Evolutionary conservation across 2,329 filamentous ascomycete species (phyloP).

Genomic region (Xylariaceae sp.): DNA sequence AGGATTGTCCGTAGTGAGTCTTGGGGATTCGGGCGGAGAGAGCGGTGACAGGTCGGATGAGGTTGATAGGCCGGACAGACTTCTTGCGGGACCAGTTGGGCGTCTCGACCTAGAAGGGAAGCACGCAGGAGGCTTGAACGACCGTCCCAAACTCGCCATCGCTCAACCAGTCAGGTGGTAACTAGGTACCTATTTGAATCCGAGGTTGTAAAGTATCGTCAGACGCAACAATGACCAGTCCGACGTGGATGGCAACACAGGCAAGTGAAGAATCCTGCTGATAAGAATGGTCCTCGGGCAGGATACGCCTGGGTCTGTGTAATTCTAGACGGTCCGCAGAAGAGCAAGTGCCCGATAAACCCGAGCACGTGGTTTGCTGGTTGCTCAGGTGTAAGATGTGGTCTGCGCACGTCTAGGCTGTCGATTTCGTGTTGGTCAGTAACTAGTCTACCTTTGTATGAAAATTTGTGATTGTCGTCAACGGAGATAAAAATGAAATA

Average conservation of each 20-base stretch:
- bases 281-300: neutral
- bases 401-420: neutral
- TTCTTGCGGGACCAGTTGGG: conserved; percentile 42
- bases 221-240: too few species aligned
- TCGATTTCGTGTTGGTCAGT: conserved; percentile 9
- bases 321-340: neutral
- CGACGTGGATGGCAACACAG: neutral
- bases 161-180: conserved; percentile 8
- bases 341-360: too few species aligned
- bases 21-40: conserved; percentile 31
- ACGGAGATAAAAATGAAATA: neutral
- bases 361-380: neutral
- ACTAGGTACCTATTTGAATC: conserved; percentile 1
- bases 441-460: neutral
- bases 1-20: conserved; percentile 17
- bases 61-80: conserved; percentile 45
- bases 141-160: conserved; percentile 49
- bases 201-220: neutral
- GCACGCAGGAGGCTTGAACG: conserved; percentile 46
- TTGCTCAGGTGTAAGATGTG: neutral
- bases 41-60: conserved; percentile 44
- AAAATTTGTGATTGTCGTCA: neutral
- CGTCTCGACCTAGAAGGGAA: conserved; percentile 41
- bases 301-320: neutral
- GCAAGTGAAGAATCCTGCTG: neutral